Base-by-base conservation (phyloP, 106 monocot species). In the Hemerocallis citrina region DNA sequence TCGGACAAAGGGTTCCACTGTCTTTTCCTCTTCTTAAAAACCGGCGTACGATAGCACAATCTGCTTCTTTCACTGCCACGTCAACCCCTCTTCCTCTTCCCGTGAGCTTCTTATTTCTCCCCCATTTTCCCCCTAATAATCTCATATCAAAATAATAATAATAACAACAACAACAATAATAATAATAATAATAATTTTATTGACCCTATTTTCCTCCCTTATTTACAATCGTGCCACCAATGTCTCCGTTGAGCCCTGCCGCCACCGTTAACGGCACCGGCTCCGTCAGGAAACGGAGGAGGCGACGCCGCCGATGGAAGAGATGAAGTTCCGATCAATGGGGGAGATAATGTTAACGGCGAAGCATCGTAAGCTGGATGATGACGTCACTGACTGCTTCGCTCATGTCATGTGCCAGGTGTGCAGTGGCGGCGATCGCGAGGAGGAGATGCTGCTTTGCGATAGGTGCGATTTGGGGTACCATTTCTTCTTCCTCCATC, bases 401-500 rank as follows among this genome's bases (percentile, higher is more conserved):
- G 39, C 52, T 15, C 86, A 86, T 51, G 44, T 78, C 41, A 62
- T 46, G 38, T 92, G 92, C 76, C 80, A 88, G 74, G 55, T 76
- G 73, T 92, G 92, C 75, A 67, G 81, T 32, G 67, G 52, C 32
- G 92, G 92, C 30, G 81, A 81, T 7, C 37, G 72, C 16, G 92
- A 92, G 36, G 75, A 77, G 37, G 84, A 79, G 75, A 51, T 92
- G 67, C 65, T 92, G 16, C 70, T 92, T 12, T 92, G 92, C 65
- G 92, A 92, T 35, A 57, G 75, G 1, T 92, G 92, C 70, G 84
- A 92, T 54, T n/a, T 65, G 13, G 92, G 92, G 24, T 88, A 62
- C 35, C 92, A 92, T 61, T 50, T 81, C 40, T 81, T 41, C 71
- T 92, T 87, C 64, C 73, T 92, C 47, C 79, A 88, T 1, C 92